phyloP scores from a whole-genome alignment of 2,329 filamentous ascomycete species.

The Colletotrichum sp. region DNA sequence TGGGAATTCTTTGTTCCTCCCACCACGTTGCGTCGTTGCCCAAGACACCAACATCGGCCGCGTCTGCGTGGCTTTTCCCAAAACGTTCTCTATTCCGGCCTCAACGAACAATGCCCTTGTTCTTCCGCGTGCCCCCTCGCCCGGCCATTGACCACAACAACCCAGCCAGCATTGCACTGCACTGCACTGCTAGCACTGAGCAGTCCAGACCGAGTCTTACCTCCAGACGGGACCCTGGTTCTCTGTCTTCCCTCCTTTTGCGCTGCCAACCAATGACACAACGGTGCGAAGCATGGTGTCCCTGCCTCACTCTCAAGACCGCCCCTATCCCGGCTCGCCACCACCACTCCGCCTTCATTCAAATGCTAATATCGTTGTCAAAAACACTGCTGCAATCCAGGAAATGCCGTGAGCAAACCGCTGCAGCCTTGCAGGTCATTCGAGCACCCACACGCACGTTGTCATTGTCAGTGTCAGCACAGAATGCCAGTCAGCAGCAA shows the following conservation, averaged over 20 bases:
- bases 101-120: conserved; percentile 9
- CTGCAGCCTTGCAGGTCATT: background rate
- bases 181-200: background rate
- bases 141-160: background rate
- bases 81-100: conserved; percentile 1
- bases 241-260: background rate
- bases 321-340: background rate
- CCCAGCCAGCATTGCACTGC: background rate
- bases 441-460: background rate
- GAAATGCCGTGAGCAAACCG: background rate
- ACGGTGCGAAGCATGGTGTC: background rate
- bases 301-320: background rate
- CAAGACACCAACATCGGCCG: conserved; percentile 1
- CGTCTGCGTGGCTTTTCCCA: conserved; percentile 7
- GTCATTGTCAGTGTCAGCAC: background rate
- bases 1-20: background rate
- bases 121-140: background rate
- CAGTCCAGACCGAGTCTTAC: background rate
- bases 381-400: background rate
- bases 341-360: background rate
- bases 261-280: background rate
- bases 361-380: background rate
- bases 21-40: background rate
- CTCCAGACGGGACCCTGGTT: background rate
- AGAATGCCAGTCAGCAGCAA: background rate